A percentile compares a stretch with the other conserved stretches of the same genome.
These are phyloP conservation scores for Blastomyces emzantsi DNA, from an alignment of 2,329 filamentous ascomycete species.

Conservation along the genomic window DNA sequence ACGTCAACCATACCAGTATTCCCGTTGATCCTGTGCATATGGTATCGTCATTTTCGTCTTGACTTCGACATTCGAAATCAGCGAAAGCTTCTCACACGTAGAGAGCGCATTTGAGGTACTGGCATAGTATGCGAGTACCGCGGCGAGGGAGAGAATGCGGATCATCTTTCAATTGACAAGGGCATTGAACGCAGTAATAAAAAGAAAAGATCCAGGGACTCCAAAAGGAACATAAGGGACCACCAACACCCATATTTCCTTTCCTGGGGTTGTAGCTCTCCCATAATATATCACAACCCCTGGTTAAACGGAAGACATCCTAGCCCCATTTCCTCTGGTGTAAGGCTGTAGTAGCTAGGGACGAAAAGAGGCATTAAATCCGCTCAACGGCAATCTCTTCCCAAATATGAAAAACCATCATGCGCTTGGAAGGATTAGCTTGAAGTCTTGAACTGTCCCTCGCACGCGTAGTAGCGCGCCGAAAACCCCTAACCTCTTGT, in stretches of 20 bases:
- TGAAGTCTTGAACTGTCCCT: no score
- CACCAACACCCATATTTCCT: neutral
- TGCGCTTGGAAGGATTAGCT: no score
- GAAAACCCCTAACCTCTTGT: no score
- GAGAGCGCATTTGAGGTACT: neutral
- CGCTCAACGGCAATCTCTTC: neutral
- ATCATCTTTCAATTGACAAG: neutral
- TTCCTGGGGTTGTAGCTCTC: neutral
- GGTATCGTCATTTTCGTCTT: neutral
- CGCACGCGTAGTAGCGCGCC: no score
- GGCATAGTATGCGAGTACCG: neutral
- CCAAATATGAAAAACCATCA: no score
- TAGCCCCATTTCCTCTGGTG: neutral
- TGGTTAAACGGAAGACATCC: neutral
- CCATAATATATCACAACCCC: neutral
- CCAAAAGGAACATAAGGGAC: neutral
- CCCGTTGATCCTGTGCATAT: neutral
- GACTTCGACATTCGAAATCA: neutral
- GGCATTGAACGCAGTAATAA: neutral
- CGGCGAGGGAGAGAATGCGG: neutral
- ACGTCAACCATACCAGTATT: constrained; percentile 2
- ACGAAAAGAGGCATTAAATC: neutral
- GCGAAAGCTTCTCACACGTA: constrained; percentile 2
- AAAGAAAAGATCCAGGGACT: neutral
- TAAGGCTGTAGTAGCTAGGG: neutral